Evolutionary conservation across 805 yeast species (phyloP).

Genomic region (Yarrowia bubula): DNA sequence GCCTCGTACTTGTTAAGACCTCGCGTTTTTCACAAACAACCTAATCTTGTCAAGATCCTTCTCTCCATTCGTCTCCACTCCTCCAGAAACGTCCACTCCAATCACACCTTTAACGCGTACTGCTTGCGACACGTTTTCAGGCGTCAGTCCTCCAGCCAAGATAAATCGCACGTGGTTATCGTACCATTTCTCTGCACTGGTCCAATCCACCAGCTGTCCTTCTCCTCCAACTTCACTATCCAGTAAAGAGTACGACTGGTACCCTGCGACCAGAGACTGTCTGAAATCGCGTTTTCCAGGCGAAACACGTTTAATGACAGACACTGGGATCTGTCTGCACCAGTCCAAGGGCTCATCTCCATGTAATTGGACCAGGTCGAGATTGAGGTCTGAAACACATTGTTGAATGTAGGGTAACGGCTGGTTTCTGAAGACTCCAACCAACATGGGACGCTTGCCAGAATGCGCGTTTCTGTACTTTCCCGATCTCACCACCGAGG

Average conservation of each 20-base stretch:
- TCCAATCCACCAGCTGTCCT: constrained; percentile 81
- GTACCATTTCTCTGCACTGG: constrained; percentile 40
- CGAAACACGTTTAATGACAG: constrained; percentile 71
- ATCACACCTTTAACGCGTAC: constrained; percentile 53
- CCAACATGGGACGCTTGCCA: constrained; percentile 60
- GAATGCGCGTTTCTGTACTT: neutral
- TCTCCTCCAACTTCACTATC: constrained; percentile 94
- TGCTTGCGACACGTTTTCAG: constrained; percentile 66
- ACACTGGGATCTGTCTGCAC: constrained; percentile 45
- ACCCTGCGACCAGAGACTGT: constrained; percentile 37
- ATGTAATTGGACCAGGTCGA: constrained; percentile 87
- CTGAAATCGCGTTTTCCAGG: constrained; percentile 49
- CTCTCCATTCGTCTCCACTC: constrained; percentile 76
- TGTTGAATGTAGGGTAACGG: constrained; percentile 56
- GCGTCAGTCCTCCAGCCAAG: constrained; percentile 87
- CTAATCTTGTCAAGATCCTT: constrained; percentile 68
- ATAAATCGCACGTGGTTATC: constrained; percentile 47
- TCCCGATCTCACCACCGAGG: constrained; percentile 37
- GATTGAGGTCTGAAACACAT: constrained; percentile 43
- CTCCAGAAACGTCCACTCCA: constrained; percentile 95
- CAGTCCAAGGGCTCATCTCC: constrained; percentile 64
- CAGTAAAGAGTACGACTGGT: constrained; percentile 59
- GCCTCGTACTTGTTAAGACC: neutral
- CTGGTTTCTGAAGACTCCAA: constrained; percentile 91
- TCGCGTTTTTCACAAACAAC: constrained; percentile 56